Evolutionary conservation across 441 rosid species (phyloP).

Genomic region (Lepidium campestre): DNA sequence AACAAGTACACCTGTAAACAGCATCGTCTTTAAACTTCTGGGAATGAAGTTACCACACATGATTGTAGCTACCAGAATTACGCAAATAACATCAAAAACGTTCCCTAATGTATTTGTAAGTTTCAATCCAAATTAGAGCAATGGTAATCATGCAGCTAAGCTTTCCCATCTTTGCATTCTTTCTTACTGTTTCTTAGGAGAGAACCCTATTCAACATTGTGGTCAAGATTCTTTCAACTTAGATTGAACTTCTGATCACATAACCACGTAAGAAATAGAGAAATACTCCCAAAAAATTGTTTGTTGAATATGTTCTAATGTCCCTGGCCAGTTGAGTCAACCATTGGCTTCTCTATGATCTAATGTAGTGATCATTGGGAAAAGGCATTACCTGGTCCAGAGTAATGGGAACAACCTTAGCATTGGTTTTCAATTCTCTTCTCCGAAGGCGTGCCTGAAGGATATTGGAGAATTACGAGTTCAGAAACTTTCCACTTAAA

Average conservation of each 20-base stretch:
- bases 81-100: neutral
- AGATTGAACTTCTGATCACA: neutral
- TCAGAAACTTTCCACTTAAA: neutral
- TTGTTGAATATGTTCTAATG: neutral
- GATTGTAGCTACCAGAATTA: neutral
- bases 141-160: neutral
- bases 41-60: neutral
- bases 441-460: constrained; percentile 68
- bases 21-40: neutral
- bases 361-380: neutral
- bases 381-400: constrained; percentile 63
- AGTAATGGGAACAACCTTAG: constrained; percentile 80
- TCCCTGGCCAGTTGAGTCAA: neutral
- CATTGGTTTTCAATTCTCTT: constrained; percentile 60
- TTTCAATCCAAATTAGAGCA: neutral
- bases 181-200: neutral
- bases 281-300: neutral
- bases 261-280: neutral
- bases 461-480: neutral
- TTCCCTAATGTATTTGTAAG: neutral
- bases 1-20: constrained; percentile 58
- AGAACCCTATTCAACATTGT: neutral
- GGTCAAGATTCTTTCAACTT: too few relatives aligned
- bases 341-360: neutral
- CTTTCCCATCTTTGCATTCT: neutral